phyloP scores from a whole-genome alignment of 1,139 yeast genomes.

The Yamadazyma aaseri region DNA sequence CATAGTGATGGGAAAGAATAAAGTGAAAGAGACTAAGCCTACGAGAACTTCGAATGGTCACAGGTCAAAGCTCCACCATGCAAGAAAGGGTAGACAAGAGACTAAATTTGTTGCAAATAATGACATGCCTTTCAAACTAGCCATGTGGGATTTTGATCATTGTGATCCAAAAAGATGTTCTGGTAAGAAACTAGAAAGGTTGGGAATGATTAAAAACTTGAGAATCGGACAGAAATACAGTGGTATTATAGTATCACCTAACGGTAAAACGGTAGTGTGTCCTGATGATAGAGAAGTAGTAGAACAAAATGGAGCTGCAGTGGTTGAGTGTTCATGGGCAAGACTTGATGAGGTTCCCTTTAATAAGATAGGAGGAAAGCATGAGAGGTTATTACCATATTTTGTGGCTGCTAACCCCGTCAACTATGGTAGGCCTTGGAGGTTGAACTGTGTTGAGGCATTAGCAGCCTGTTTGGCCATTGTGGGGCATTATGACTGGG shows the following conservation, averaged over 20 bases:
- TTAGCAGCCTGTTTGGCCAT: slow-evolving; percentile 96
- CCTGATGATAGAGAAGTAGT: slow-evolving; percentile 82
- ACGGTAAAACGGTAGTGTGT: slow-evolving; percentile 87
- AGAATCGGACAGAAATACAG: slow-evolving; percentile 88
- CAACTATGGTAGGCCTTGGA: slow-evolving; percentile 96
- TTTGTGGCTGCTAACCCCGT: slow-evolving; percentile 96
- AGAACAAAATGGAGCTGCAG: slow-evolving; percentile 85
- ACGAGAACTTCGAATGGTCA: slow-evolving; percentile 52
- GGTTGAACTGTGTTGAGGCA: slow-evolving; percentile 94
- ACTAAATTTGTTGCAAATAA: slow-evolving; percentile 31
- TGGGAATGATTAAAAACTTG: slow-evolving; percentile 77
- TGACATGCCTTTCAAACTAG: slow-evolving; percentile 58
- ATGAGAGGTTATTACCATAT: slow-evolving; percentile 86
- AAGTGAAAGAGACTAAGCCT: slow-evolving; percentile 42
- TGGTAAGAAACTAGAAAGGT: slow-evolving; percentile 87
- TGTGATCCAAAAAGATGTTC: slow-evolving; percentile 98
- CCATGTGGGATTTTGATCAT: slow-evolving; percentile 97
- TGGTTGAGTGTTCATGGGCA: slow-evolving; percentile 99
- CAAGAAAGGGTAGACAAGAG: slow-evolving; percentile 51
- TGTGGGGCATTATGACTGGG: slow-evolving; percentile 91
- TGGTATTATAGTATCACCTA: slow-evolving; percentile 91
- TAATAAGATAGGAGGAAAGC: slow-evolving; percentile 83
- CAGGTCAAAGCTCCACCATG: slow-evolving; percentile 52
- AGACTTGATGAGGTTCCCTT: slow-evolving; percentile 94
- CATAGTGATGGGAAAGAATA: slow-evolving; percentile 57